phyloP scores from a whole-genome alignment of 2,329 filamentous ascomycete species.

The Aphanocladium album region DNA sequence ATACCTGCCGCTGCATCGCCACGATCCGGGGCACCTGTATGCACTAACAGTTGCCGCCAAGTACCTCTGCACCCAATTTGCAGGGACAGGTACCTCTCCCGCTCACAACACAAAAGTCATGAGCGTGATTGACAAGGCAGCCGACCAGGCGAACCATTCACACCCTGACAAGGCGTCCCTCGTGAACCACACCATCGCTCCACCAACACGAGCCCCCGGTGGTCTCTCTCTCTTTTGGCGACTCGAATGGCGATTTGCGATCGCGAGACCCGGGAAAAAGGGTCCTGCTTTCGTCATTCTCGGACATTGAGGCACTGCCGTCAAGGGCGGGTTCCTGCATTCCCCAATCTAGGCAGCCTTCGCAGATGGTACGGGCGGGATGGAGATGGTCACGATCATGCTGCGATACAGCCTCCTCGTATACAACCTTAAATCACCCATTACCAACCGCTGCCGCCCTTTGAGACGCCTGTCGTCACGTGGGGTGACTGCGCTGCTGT shows the following conservation, averaged over 20 bases:
- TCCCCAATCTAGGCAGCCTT: neutral
- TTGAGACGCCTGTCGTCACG: neutral
- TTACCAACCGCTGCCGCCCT: neutral
- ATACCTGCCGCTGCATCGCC: neutral
- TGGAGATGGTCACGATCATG: neutral
- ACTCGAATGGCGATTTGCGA: neutral
- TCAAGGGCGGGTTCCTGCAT: conserved; percentile 8
- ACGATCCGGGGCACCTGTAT: neutral
- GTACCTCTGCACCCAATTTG: neutral
- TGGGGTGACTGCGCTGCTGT: neutral
- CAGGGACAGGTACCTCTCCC: neutral
- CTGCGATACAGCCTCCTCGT: neutral
- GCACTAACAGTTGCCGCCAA: neutral
- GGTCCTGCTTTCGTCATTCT: neutral
- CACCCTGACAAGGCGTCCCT: conserved; percentile 7
- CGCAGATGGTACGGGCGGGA: neutral
- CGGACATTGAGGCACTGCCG: neutral
- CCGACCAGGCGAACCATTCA: conserved; percentile 13
- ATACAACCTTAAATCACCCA: neutral
- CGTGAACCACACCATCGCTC: neutral
- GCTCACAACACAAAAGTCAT: neutral
- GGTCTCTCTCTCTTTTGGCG: too few relatives aligned
- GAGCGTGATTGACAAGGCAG: conserved; percentile 14
- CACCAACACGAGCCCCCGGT: neutral
- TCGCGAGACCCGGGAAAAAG: neutral